Percentiles rank a stretch among this genome's conserved stretches.
Conservation (phyloP, 805 yeast genomes). For the Saccharomycopsis fibuligera region DNA sequence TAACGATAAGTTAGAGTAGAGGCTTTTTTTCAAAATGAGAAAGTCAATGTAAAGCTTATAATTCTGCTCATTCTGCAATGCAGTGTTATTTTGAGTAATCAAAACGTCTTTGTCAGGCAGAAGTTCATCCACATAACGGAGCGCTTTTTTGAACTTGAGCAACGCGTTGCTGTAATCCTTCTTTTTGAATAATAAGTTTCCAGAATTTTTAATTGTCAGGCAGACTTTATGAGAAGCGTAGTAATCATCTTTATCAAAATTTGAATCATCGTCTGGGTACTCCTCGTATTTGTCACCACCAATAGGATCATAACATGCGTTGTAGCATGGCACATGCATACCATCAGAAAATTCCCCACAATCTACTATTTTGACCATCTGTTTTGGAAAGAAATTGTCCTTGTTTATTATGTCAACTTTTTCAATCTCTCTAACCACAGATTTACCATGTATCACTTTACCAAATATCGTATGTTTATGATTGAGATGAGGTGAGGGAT, state of each 20-base stretch:
- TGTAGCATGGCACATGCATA: conserved; percentile 50
- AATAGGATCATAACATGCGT: conserved; percentile 51
- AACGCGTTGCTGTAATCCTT: conserved; percentile 46
- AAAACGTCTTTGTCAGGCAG: conserved; percentile 57
- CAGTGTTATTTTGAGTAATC: conserved; percentile 9
- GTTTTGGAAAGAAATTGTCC: conserved; percentile 37
- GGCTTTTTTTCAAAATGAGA: conserved; percentile 35
- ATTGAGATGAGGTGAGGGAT: conserved; percentile 63
- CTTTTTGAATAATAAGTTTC: conserved; percentile 50
- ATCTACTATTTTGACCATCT: conserved; percentile 41
- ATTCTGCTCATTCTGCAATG: conserved; percentile 28
- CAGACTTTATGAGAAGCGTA: conserved; percentile 45
- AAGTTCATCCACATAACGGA: conserved; percentile 64
- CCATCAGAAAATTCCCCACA: conserved; percentile 59
- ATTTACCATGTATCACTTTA: conserved; percentile 57
- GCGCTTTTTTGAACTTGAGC: conserved; percentile 58
- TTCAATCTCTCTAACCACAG: conserved; percentile 63
- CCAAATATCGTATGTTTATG: conserved; percentile 81
- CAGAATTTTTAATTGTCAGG: conserved; percentile 57
- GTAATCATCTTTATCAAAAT: conserved; percentile 53
- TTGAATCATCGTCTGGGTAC: conserved; percentile 65
- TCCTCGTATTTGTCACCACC: conserved; percentile 75
- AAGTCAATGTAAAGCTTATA: conserved; percentile 46
- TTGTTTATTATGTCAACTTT: conserved; percentile 33
- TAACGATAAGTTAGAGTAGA: conserved; percentile 50